A percentile compares a stretch with the other conserved stretches of the same genome.
Conservation (phyloP, 805 yeast genomes). For the Saccharomyces paradoxus region DNA sequence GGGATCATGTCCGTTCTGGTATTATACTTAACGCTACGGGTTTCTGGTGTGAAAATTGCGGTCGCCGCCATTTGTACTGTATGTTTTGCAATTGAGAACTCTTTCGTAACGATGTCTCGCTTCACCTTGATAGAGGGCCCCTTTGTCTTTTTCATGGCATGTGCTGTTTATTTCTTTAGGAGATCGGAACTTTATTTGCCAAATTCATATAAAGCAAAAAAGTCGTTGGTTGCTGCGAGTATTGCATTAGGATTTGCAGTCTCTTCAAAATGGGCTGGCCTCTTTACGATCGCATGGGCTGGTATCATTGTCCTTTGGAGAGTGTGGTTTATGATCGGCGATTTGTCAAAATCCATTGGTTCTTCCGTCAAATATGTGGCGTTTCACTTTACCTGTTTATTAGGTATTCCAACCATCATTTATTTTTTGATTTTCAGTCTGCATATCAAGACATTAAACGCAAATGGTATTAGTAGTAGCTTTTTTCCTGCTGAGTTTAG, state of each 20-base stretch:
- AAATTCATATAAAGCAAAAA: conserved; percentile 48
- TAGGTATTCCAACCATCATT: conserved; percentile 50
- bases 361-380: conserved; percentile 42
- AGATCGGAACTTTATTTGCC: conserved; percentile 60
- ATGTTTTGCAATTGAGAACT: conserved; percentile 55
- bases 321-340: conserved; percentile 66
- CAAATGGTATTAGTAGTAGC: conserved; percentile 63
- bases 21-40: conserved; percentile 58
- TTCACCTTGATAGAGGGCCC: conserved; percentile 71
- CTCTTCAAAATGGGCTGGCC: conserved; percentile 76
- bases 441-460: conserved; percentile 50
- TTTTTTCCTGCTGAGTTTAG: conserved; percentile 69
- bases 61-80: conserved; percentile 51
- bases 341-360: conserved; percentile 44
- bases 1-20: conserved; percentile 62
- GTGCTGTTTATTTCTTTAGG: conserved; percentile 55
- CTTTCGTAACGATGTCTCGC: conserved; percentile 61
- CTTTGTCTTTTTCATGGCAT: conserved; percentile 65
- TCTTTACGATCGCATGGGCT: conserved; percentile 70
- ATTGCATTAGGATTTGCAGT: conserved; percentile 61
- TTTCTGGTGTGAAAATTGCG: conserved; percentile 63
- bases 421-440: conserved; percentile 55
- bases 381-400: conserved; percentile 43
- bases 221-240: conserved; percentile 51
- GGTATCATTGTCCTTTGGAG: conserved; percentile 54